A percentile compares a stretch with the other conserved stretches of the same genome.
Evolutionary conservation across 2,329 filamentous ascomycete genomes (phyloP).

Genomic region (Aureobasidium sp.): DNA sequence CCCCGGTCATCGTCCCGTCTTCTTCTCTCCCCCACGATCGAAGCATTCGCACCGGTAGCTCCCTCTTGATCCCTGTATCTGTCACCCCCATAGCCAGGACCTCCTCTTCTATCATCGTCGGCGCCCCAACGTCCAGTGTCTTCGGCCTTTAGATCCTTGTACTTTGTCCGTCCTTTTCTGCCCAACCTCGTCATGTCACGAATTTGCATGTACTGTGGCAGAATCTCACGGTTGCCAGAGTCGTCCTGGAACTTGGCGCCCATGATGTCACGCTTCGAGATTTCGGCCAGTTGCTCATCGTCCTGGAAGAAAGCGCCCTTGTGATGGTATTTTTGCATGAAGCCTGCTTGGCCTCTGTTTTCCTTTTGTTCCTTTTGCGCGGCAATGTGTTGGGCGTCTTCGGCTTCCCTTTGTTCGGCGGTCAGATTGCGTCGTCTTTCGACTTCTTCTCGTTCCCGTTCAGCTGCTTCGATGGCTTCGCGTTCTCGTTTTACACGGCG

Average conservation of each 20-base stretch:
- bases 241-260: constrained; percentile 78
- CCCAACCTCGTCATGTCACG: constrained; percentile 91
- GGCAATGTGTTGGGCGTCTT: constrained; percentile 73
- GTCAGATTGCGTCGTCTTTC: constrained; percentile 83
- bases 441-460: constrained; percentile 80
- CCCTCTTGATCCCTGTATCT: constrained; percentile 45
- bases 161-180: constrained; percentile 83
- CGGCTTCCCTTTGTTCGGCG: constrained; percentile 73
- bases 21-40: constrained; percentile 60
- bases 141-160: constrained; percentile 79
- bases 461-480: constrained; percentile 72
- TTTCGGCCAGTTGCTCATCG: constrained; percentile 53
- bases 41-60: constrained; percentile 60
- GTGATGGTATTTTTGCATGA: constrained; percentile 95
- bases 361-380: constrained; percentile 72
- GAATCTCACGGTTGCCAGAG: constrained; percentile 67
- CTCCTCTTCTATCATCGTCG: constrained; percentile 46
- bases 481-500: constrained; percentile 82
- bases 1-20: constrained; percentile 34
- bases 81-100: constrained; percentile 57
- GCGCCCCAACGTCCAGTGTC: constrained; percentile 82
- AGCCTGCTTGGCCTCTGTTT: constrained; percentile 70
- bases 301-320: constrained; percentile 93
- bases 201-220: constrained; percentile 88
- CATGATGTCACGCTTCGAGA: constrained; percentile 75